These are phyloP conservation scores for Alternaria brassicicola DNA, from an alignment of 2,329 filamentous ascomycete genomes.

Conservation along the genomic window DNA sequence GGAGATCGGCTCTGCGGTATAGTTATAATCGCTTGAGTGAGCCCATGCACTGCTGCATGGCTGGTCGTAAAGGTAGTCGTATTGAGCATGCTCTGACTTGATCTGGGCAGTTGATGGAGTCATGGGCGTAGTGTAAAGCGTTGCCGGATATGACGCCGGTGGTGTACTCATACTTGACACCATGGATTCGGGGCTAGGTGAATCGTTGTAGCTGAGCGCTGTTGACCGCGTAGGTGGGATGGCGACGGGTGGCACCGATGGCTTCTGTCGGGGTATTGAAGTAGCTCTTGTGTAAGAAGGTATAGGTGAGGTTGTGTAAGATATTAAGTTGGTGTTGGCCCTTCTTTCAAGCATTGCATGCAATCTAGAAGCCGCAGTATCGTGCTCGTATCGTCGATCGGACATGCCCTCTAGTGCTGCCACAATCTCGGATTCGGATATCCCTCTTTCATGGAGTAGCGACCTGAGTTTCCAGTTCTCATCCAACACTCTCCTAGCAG, in stretches of 20 bases:
- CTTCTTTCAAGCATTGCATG: slow-evolving; percentile 42
- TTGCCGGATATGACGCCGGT: slow-evolving; percentile 27
- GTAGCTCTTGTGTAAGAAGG: slow-evolving; percentile 19
- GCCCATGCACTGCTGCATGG: slow-evolving; percentile 30
- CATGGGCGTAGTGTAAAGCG: slow-evolving; percentile 30
- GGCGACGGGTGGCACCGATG: slow-evolving; percentile 29
- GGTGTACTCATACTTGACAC: slow-evolving; percentile 42
- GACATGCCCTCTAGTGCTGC: slow-evolving; percentile 32
- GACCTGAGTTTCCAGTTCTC: slow-evolving; percentile 70
- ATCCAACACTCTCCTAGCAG: slow-evolving; percentile 69
- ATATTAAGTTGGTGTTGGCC: slow-evolving; percentile 27
- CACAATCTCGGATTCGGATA: slow-evolving; percentile 61
- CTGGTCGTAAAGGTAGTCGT: slow-evolving; percentile 34
- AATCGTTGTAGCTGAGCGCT: slow-evolving; percentile 34
- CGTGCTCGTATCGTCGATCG: slow-evolving; percentile 36
- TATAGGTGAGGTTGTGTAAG: slow-evolving; percentile 27
- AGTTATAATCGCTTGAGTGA: slow-evolving; percentile 26
- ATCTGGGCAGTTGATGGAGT: slow-evolving; percentile 29
- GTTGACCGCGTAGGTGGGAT: slow-evolving; percentile 30
- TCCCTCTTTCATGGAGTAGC: slow-evolving; percentile 64
- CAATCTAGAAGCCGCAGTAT: slow-evolving; percentile 36
- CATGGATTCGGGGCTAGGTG: slow-evolving; percentile 41
- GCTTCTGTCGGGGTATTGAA: slow-evolving; percentile 24
- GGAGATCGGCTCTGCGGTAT: slow-evolving; percentile 17
- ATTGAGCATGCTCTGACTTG: slow-evolving; percentile 32